Evolutionary conservation across 257 asterid genomes (phyloP).

Genomic region (Fraxinus americana): DNA sequence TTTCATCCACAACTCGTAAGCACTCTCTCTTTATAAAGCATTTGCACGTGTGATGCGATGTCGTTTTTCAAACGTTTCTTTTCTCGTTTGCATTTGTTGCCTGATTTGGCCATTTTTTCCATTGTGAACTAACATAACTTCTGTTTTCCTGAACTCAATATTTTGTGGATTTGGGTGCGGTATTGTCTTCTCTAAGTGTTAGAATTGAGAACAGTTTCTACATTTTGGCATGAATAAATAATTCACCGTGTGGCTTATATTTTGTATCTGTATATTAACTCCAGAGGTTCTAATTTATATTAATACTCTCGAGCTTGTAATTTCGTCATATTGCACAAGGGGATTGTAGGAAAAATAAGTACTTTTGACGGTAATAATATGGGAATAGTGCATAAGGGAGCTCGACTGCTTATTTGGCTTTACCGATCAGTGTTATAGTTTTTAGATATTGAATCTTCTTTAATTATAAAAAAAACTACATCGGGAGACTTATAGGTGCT

Average conservation of each 20-base stretch:
- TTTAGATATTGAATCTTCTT: background rate
- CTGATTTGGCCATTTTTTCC: background rate
- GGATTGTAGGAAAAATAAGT: background rate
- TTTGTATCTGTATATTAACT: too few relatives aligned
- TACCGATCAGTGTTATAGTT: background rate
- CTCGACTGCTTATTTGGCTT: background rate
- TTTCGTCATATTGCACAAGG: too few relatives aligned
- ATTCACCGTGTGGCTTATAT: too few relatives aligned
- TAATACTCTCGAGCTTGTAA: too few relatives aligned
- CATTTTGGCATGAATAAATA: too few relatives aligned
- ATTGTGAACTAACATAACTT: too few relatives aligned
- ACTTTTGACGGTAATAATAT: background rate
- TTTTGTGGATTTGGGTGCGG: too few relatives aligned
- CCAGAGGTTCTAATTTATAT: too few relatives aligned
- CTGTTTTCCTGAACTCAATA: too few relatives aligned
- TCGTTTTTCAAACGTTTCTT: background rate
- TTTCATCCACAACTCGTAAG: conserved; percentile 34
- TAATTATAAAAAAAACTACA: background rate
- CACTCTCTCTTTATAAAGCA: background rate
- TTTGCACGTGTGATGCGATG: background rate
- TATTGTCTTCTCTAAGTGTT: too few relatives aligned
- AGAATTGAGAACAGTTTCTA: too few relatives aligned
- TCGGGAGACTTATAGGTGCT: background rate
- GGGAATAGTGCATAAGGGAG: background rate
- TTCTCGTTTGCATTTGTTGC: background rate